A percentile compares a stretch with the other conserved stretches of the same genome.
phyloP scores from a whole-genome alignment of 2,329 filamentous ascomycete genomes.

The Fusarium pseudonygamai region DNA sequence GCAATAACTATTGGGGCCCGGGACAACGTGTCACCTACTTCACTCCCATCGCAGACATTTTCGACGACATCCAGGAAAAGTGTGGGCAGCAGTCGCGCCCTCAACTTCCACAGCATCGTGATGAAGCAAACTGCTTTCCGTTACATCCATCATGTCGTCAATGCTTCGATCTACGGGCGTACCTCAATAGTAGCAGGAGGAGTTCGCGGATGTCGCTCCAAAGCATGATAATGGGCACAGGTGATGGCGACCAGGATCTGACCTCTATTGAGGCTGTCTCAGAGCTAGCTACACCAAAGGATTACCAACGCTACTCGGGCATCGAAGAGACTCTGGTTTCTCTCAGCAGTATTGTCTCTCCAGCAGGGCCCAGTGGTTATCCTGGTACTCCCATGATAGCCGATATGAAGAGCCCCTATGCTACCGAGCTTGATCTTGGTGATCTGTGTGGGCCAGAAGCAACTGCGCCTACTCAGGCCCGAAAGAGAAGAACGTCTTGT shows the following conservation, averaged over 20 bases:
- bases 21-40: slow-evolving; percentile 55
- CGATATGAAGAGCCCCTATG: slow-evolving; percentile 53
- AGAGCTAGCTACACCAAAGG: slow-evolving; percentile 55
- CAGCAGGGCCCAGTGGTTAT: slow-evolving; percentile 15
- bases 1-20: slow-evolving; percentile 54
- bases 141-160: slow-evolving; percentile 53
- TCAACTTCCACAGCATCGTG: slow-evolving; percentile 52
- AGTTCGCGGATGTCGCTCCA: slow-evolving; percentile 53
- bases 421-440: slow-evolving; percentile 48
- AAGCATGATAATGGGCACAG: slow-evolving; percentile 53
- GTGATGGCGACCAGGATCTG: slow-evolving; percentile 51
- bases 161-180: slow-evolving; percentile 54
- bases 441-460: slow-evolving; percentile 42
- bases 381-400: slow-evolving; percentile 46
- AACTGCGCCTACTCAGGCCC: slow-evolving; percentile 19
- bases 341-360: slow-evolving; percentile 44
- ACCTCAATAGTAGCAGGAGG: slow-evolving; percentile 54
- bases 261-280: slow-evolving; percentile 52
- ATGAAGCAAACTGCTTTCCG: slow-evolving; percentile 53
- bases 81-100: slow-evolving; percentile 53
- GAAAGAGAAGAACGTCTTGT: slow-evolving; percentile 23
- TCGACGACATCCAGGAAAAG: slow-evolving; percentile 58
- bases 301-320: slow-evolving; percentile 48
- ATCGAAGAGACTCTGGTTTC: slow-evolving; percentile 49
- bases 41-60: slow-evolving; percentile 55